Evolutionary conservation across 306 rosid genomes (phyloP), one percentile per base, ranked within the genome.

Genomic region (Lotus japonicus): DNA sequence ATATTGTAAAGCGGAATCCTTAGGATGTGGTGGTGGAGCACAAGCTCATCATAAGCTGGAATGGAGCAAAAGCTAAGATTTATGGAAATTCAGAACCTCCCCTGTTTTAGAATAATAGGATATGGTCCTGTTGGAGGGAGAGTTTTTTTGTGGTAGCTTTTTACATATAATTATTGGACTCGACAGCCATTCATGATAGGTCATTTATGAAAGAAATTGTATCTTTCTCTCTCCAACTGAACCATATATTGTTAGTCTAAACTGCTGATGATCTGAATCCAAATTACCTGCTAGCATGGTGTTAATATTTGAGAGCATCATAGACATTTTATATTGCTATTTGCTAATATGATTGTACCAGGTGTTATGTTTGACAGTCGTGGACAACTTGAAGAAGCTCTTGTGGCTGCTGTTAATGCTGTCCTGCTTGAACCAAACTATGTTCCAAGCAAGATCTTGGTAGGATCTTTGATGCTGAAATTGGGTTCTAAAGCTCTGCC

Each of bases 371-470:
- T 23, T 4, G 83, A 86, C 39, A 90, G 92, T 63, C 86, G 83
- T 12, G 90, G 89, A 59, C 78, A 84, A 80, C 19, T 15, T 66
- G 76, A 14, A 45, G 96, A 88, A 77, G 97, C 97, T 73, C 72
- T 90, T 10, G 77, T 74, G 42, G 66, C 84, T 52, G 50, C 81
- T 42, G 39, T 64, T 7, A 82, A 83, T 26, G 91, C 89, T 19
- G 75, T 88, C 50, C 77, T 83, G 62, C 52, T 82, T 11, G 96
- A 84, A 71, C 91, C 94, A 14, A 16, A 6, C 77, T 74, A 82
- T 66, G 92, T 79, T 81, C 92, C 89, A 46, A 78, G 97, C 85
- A 86, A 86, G 84, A 80, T 88, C 61, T 81, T 85, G 84, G 67
- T 88, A 77, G 78, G 81, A 42, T 39, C 83, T 70, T 58, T 85